A percentile compares a stretch with the other conserved stretches of the same genome.
Evolutionary conservation across 176 grass and related monocot genomes (phyloP).

Genomic region (Tillandsia leiboldiana): DNA sequence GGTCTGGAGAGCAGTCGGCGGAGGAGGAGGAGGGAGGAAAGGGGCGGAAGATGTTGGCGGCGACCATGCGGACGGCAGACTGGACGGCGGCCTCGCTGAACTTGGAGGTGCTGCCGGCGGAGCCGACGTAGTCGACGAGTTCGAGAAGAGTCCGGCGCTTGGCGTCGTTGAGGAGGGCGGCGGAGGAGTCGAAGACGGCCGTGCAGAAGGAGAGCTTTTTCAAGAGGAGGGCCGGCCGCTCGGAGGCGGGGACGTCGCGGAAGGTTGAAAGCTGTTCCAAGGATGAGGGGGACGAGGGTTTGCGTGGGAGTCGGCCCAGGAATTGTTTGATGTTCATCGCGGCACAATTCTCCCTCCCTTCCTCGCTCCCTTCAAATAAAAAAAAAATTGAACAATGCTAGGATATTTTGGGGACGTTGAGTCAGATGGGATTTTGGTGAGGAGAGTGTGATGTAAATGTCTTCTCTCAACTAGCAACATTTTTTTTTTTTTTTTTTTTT

Average conservation of each 20-base stretch:
- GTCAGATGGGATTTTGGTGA: too few relatives aligned
- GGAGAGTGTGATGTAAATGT: too few relatives aligned
- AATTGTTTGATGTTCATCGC: neutral
- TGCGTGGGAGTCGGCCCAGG: neutral
- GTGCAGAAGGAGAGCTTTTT: constrained; percentile 36
- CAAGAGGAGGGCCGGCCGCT: constrained; percentile 27
- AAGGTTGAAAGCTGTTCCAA: constrained; percentile 32
- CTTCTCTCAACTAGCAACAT: too few relatives aligned
- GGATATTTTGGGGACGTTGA: too few relatives aligned
- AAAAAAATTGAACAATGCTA: too few relatives aligned
- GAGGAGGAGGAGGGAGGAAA: constrained; percentile 10
- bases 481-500: too few relatives aligned
- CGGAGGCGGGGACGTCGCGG: constrained; percentile 35
- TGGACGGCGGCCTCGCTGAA: constrained; percentile 23
- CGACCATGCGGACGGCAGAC: constrained; percentile 28
- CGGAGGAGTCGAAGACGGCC: constrained; percentile 34
- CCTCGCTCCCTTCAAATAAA: too few relatives aligned
- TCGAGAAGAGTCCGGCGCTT: constrained; percentile 28
- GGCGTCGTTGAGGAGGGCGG: constrained; percentile 21
- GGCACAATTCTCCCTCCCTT: neutral
- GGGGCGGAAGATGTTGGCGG: constrained; percentile 41
- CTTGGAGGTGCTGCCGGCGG: constrained; percentile 2
- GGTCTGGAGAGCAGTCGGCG: constrained; percentile 16
- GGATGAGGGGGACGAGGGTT: neutral
- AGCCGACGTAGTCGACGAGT: constrained; percentile 28